Conservation (phyloP, 352 stramenopile species). For the Phytophthora podocarpi region DNA sequence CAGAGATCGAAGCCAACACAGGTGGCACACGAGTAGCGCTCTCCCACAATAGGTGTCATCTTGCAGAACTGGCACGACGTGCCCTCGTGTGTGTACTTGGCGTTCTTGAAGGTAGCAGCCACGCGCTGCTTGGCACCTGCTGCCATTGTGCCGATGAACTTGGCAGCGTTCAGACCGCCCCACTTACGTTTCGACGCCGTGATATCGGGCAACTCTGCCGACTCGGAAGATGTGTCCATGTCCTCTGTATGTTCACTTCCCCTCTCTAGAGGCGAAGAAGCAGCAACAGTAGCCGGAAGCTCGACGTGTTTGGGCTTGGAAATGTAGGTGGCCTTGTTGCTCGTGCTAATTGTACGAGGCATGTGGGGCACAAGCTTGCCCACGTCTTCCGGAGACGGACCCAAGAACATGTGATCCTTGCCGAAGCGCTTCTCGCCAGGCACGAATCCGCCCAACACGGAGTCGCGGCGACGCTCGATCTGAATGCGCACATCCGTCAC, state of each 20-base stretch:
- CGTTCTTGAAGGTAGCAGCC: conserved; percentile 65
- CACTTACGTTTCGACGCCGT: conserved; percentile 50
- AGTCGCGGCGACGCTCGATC: conserved; percentile 72
- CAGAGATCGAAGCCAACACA: conserved; percentile 87
- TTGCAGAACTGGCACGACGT: conserved; percentile 86
- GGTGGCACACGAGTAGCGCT: conserved; percentile 72
- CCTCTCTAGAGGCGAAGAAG: conserved; percentile 27
- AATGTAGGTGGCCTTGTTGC: conserved; percentile 74
- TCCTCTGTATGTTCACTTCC: conserved; percentile 42
- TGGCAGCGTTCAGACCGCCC: conserved; percentile 62
- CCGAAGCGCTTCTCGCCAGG: conserved; percentile 70
- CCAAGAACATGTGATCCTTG: conserved; percentile 71
- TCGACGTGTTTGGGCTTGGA: conserved; percentile 62
- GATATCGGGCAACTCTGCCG: conserved; percentile 20
- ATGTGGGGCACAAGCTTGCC: conserved; percentile 75
- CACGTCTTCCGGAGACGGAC: conserved; percentile 67
- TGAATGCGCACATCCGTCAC: conserved; percentile 82
- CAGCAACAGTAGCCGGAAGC: conserved; percentile 1
- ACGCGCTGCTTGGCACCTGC: conserved; percentile 72
- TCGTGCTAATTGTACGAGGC: conserved; percentile 48
- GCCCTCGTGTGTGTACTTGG: conserved; percentile 75
- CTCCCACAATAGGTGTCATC: conserved; percentile 74
- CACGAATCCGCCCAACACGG: conserved; percentile 57
- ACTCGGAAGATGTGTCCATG: conserved; percentile 32
- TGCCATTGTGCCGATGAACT: conserved; percentile 77